Evolutionary conservation across 805 yeast genomes (phyloP), one percentile per base, ranked within the genome.

Genomic region (Brettanomyces bruxellensis): DNA sequence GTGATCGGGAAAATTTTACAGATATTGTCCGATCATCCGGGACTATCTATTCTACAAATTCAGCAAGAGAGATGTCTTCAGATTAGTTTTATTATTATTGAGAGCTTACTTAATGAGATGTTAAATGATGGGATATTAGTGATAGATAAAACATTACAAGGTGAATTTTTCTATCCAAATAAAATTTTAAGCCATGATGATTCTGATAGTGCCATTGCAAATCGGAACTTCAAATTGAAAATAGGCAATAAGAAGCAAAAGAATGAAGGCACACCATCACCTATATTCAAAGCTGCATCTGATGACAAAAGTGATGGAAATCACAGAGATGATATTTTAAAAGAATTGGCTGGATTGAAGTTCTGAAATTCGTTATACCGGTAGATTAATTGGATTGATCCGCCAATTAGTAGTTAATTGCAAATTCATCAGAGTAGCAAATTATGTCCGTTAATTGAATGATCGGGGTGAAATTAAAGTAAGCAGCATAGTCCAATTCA

Each of bases 101-200:
- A 59, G 44, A 55, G 62, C 5, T 35, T 65, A 2, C 34, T 65
- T 28, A 51, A 56, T 30, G 50, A 49, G 34, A 37, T 61, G 11
- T 49, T 58, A 13, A 39, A 39, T 8, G 52, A 52, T 32, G 67
- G 67, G 3, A 45, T 49, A 11, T 41, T 64, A 6, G 57, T 58
- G 24, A 46, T 65, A 3, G 69, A 65, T 47, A 56, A 50, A 22
- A 49, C 55, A 25, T 22, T 61, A 11, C 55, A 60, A 45, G 69
- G 68, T 13, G 54, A 51, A 23, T 53, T 53, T 32, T 65, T 55
- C 49, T 65, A 62, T 52, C 50, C 51, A 22, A 64, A 65, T 45
- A 53, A 54, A 37, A 60, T 65, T 22, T 22, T 38, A 9, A 23
- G 25, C 8, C 41, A 18, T 6, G 11, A n/a, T 24, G 34, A 40